Conservation (phyloP, 129 eudicot species). For the Artemisia annua region DNA sequence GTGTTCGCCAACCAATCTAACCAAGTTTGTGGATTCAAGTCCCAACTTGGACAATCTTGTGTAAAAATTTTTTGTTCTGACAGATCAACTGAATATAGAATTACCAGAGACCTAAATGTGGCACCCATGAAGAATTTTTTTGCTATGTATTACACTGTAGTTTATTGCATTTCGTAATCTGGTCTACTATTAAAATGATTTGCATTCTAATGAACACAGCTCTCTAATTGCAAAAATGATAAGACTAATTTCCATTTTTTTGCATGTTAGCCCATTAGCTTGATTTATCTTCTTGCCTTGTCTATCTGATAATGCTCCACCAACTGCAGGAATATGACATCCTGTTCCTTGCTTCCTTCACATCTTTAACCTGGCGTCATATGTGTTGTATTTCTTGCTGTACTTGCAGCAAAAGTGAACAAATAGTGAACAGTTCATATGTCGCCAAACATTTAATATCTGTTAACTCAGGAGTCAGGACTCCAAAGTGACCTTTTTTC, state of each 20-base stretch:
- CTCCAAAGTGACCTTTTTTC: background rate
- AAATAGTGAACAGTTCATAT: background rate
- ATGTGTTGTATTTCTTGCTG: background rate
- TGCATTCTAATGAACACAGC: background rate
- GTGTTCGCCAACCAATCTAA: no score
- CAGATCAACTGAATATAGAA: background rate
- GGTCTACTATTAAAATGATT: background rate
- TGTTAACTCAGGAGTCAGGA: background rate
- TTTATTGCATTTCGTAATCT: background rate
- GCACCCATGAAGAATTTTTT: background rate
- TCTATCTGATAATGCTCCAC: background rate
- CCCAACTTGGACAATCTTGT: no score
- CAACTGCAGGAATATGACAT: background rate
- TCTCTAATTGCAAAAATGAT: background rate
- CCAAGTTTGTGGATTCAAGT: no score
- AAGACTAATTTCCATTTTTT: background rate
- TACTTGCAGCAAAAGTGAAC: background rate
- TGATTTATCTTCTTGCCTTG: no score
- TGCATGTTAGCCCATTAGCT: slow-evolving; percentile 8
- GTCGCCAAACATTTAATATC: background rate
- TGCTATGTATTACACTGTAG: background rate
- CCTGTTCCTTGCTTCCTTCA: background rate
- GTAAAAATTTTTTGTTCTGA: no score
- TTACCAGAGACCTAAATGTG: slow-evolving; percentile 7
- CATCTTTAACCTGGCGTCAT: background rate